phyloP scores from a whole-genome alignment of 371 early-diverging fungal species.

The Syncephalastrum contaminatum region DNA sequence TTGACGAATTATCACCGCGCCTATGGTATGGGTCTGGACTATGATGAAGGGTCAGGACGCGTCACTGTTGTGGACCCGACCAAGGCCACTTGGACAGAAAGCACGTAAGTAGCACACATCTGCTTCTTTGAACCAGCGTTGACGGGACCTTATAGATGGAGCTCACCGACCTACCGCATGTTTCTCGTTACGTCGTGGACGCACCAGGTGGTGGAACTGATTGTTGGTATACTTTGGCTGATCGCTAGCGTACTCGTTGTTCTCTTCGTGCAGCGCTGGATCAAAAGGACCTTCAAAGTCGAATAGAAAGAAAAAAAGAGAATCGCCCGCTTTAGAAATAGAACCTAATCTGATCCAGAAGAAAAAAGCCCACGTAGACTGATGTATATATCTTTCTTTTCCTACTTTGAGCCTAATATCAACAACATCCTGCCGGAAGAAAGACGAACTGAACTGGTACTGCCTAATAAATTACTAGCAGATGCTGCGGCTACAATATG shows the following conservation, averaged over 20 bases:
- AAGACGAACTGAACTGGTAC: no score
- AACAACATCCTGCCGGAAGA: no score
- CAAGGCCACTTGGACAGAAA: constrained; percentile 70
- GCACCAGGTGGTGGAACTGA: constrained; percentile 63
- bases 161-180: constrained; percentile 52
- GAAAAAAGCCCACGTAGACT: no score
- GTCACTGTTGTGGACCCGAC: constrained; percentile 60
- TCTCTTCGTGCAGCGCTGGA: constrained; percentile 30
- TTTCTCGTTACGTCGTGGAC: constrained; percentile 54
- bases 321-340: no score
- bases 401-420: no score
- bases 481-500: no score
- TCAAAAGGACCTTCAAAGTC: constrained; percentile 45
- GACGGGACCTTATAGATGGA: constrained; percentile 38
- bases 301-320: constrained; percentile 16
- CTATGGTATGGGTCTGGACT: constrained; percentile 70
- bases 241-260: constrained; percentile 33
- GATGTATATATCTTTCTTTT: no score
- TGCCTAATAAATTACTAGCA: no score
- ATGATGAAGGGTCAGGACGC: constrained; percentile 45
- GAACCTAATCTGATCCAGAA: no score
- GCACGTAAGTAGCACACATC: constrained; percentile 53
- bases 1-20: constrained; percentile 69
- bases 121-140: neutral
- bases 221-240: constrained; percentile 56